phyloP scores from a whole-genome alignment of 2,329 filamentous ascomycete species.

The Podosphaera xanthii region DNA sequence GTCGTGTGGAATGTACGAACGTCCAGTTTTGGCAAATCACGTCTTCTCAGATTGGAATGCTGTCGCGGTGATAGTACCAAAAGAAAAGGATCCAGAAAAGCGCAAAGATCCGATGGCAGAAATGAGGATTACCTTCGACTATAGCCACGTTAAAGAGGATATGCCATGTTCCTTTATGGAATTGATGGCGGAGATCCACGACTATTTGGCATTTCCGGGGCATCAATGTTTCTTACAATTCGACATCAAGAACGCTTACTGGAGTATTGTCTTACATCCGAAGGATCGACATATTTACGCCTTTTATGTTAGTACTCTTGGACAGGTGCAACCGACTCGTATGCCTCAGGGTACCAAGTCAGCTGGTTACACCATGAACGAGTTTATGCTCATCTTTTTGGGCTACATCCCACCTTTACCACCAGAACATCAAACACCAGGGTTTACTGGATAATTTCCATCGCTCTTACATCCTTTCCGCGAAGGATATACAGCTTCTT shows the following conservation, averaged over 20 bases:
- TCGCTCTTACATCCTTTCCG: background rate
- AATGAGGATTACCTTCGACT: background rate
- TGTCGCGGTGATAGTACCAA: background rate
- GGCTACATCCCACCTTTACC: background rate
- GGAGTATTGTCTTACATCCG: conserved; percentile 1
- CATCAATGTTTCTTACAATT: background rate
- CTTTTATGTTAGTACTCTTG: background rate
- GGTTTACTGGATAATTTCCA: background rate
- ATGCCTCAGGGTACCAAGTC: background rate
- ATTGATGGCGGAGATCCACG: no score
- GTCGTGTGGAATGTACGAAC: background rate
- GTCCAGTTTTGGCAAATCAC: background rate
- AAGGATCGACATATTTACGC: background rate
- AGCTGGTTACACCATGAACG: background rate
- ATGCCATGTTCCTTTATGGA: no score
- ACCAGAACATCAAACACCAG: background rate
- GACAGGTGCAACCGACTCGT: background rate
- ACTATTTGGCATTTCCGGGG: background rate
- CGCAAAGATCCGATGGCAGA: background rate
- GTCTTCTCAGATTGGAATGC: background rate
- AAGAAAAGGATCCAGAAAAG: background rate
- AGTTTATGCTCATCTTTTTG: background rate
- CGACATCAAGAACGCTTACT: background rate
- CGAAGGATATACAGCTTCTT: background rate
- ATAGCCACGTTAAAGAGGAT: no score